Percentiles rank a stretch among this genome's conserved stretches.
These are phyloP conservation scores for Cyphellophora europaea DNA, from an alignment of 2,329 filamentous ascomycete genomes.

Conservation along the genomic window DNA sequence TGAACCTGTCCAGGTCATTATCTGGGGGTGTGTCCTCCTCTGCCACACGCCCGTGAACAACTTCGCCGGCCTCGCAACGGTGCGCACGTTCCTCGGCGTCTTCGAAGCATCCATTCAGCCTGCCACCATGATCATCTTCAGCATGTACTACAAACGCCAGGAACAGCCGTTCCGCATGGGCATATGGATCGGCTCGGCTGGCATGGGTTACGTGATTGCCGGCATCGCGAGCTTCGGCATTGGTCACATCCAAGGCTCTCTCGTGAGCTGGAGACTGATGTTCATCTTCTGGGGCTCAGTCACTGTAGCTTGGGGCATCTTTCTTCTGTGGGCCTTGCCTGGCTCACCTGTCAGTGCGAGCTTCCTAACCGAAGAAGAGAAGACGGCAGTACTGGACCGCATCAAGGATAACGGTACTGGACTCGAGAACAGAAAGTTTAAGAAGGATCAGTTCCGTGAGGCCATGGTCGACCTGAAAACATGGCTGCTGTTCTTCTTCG, in stretches of 20 bases:
- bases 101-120: conserved; percentile 29
- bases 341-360: conserved; percentile 14
- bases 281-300: conserved; percentile 21
- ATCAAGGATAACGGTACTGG: conserved; percentile 19
- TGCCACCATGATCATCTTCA: conserved; percentile 24
- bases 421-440: conserved; percentile 34
- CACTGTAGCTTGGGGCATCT: conserved; percentile 19
- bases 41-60: conserved; percentile 32
- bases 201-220: conserved; percentile 30
- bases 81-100: conserved; percentile 32
- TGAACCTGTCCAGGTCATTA: conserved; percentile 23
- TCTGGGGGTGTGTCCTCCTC: conserved; percentile 33
- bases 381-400: conserved; percentile 15
- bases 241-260: conserved; percentile 15
- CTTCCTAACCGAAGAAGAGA: conserved; percentile 19
- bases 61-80: conserved; percentile 29
- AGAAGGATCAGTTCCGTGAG: conserved; percentile 32
- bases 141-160: conserved; percentile 28
- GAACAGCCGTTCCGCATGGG: conserved; percentile 25
- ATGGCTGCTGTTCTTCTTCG: conserved; percentile 15
- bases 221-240: conserved; percentile 24
- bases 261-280: conserved; percentile 20
- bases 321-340: conserved; percentile 19
- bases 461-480: conserved; percentile 12
- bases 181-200: conserved; percentile 21